Evolutionary conservation across 2,329 filamentous ascomycete species (phyloP).

Genomic region (Penicillium sp.): DNA sequence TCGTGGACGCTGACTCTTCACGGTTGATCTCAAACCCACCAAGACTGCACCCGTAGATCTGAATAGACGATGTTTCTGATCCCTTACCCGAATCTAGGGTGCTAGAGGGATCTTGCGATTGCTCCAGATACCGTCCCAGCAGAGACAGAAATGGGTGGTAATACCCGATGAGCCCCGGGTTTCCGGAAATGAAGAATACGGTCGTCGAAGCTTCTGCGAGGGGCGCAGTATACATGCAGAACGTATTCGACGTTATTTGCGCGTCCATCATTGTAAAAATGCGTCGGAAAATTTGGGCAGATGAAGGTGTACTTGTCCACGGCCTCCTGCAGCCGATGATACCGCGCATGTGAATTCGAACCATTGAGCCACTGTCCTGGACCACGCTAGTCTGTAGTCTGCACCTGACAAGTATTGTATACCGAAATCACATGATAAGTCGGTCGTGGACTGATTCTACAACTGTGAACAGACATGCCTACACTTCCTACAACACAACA

Average conservation of each 20-base stretch:
- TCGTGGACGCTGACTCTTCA: neutral
- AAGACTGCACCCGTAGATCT: slow-evolving; percentile 40
- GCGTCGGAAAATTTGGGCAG: neutral
- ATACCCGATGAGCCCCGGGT: slow-evolving; percentile 54
- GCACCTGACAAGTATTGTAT: neutral
- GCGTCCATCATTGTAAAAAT: slow-evolving; percentile 17
- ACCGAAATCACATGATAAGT: neutral
- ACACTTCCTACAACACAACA: neutral
- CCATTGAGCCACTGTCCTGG: neutral
- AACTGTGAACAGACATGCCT: neutral
- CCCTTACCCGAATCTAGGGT: neutral
- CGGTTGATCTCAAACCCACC: slow-evolving; percentile 37
- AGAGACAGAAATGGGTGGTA: slow-evolving; percentile 49
- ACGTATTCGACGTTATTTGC: slow-evolving; percentile 35
- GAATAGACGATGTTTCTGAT: slow-evolving; percentile 15
- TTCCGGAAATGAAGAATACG: slow-evolving; percentile 54
- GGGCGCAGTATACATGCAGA: slow-evolving; percentile 30
- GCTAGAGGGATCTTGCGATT: neutral
- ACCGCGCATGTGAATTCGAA: neutral
- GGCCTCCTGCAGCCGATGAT: neutral
- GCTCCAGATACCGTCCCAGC: slow-evolving; percentile 31
- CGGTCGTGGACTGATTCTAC: no score
- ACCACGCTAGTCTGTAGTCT: neutral
- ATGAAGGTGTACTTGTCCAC: neutral
- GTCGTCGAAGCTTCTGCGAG: slow-evolving; percentile 21